Evolutionary conservation across 2,329 filamentous ascomycete genomes (phyloP).

Genomic region (Myriosclerotinia duriaeana): DNA sequence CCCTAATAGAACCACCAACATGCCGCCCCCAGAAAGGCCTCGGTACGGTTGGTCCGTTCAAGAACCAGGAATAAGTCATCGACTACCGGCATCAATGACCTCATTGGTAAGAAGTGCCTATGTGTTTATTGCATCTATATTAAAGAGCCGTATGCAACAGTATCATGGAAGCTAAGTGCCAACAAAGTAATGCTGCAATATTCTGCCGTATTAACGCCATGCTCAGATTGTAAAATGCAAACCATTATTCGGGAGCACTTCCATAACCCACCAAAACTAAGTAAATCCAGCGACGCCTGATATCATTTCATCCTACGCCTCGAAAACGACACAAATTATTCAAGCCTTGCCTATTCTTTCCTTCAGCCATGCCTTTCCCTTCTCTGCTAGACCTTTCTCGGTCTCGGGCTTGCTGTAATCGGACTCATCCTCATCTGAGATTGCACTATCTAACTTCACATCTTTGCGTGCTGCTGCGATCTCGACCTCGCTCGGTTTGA

Average conservation of each 20-base stretch:
- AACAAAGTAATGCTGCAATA: not conserved
- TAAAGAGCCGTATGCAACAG: not conserved
- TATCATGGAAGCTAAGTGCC: not conserved
- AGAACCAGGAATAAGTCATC: not conserved
- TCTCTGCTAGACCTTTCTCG: slow-evolving; percentile 48
- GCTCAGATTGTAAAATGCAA: not conserved
- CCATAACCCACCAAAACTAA: not conserved
- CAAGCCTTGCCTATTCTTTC: slow-evolving; percentile 15
- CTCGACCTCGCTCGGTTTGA: slow-evolving; percentile 47
- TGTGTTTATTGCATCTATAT: slow-evolving; percentile 4
- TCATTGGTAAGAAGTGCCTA: not conserved
- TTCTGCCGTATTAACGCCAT: slow-evolving; percentile 9
- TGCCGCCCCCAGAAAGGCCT: not conserved
- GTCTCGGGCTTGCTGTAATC: slow-evolving; percentile 20
- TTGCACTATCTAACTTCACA: slow-evolving; percentile 33
- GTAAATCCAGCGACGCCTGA: slow-evolving; percentile 19
- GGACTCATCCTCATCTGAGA: slow-evolving; percentile 33
- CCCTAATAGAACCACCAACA: slow-evolving; percentile 2
- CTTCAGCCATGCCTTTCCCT: slow-evolving; percentile 50
- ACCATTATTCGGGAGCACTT: not conserved
- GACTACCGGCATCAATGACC: slow-evolving; percentile 5
- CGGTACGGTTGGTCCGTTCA: not conserved
- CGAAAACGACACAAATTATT: not conserved
- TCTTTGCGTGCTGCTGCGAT: slow-evolving; percentile 39
- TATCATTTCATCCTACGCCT: slow-evolving; percentile 1